Conservation (phyloP, 2,329 filamentous ascomycete species). For the Aspergillus brasiliensis region DNA sequence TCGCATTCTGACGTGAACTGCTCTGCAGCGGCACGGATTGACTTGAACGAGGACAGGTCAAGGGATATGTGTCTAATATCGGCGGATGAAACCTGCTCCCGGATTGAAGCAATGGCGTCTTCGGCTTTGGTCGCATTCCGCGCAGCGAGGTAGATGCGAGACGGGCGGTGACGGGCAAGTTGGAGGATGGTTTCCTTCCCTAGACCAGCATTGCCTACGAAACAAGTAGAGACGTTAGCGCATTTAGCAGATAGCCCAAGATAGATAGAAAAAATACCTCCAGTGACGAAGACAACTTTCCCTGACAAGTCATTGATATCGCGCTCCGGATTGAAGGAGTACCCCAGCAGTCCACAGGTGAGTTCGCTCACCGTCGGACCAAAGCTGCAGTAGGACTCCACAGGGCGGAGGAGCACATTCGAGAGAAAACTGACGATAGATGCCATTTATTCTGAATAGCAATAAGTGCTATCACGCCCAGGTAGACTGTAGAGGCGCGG, state of each 20-base stretch:
- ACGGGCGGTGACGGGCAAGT: constrained; percentile 54
- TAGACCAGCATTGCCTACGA: constrained; percentile 48
- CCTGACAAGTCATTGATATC: constrained; percentile 51
- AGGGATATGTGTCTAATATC: constrained; percentile 51
- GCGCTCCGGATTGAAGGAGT: constrained; percentile 45
- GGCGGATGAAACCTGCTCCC: constrained; percentile 32
- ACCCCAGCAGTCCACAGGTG: constrained; percentile 36
- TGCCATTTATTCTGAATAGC: constrained; percentile 11
- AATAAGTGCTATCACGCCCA: not conserved
- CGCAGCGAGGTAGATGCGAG: constrained; percentile 58
- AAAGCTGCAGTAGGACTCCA: constrained; percentile 33
- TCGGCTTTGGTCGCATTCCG: constrained; percentile 49
- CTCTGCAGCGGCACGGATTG: constrained; percentile 49
- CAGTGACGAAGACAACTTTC: constrained; percentile 56
- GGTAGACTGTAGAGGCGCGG: not conserved
- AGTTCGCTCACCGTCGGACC: constrained; percentile 40
- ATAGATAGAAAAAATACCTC: constrained; percentile 39
- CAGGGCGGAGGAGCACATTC: constrained; percentile 31
- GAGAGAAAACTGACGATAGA: constrained; percentile 19
- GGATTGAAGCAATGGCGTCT: constrained; percentile 47
- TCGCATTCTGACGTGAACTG: constrained; percentile 43
- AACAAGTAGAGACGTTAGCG: constrained; percentile 3
- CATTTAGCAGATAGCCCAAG: not conserved
- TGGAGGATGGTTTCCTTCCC: constrained; percentile 52
- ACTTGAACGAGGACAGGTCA: constrained; percentile 55